Evolutionary conservation across 768 basidiomycete species (phyloP).

Genomic region (Phylloporus sp.): DNA sequence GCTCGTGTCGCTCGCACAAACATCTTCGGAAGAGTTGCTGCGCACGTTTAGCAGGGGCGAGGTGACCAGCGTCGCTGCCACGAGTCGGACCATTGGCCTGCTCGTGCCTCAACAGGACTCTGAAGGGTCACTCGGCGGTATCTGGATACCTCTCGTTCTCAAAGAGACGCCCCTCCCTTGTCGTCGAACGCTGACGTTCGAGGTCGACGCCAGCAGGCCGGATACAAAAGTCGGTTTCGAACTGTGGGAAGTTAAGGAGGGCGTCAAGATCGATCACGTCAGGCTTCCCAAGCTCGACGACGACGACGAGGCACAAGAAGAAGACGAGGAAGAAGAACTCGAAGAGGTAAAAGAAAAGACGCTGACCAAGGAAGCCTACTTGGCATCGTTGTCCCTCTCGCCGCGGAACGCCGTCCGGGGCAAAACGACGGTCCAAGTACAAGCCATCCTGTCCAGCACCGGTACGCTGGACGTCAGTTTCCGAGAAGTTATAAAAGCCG

Average conservation of each 20-base stretch:
- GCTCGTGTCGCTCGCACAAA: constrained; percentile 44
- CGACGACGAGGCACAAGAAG: constrained; percentile 45
- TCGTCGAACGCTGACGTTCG: constrained; percentile 53
- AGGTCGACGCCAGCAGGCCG: constrained; percentile 45
- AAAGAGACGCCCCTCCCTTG: constrained; percentile 70
- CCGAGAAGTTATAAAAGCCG: constrained; percentile 33
- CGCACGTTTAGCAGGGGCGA: constrained; percentile 44
- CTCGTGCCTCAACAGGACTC: constrained; percentile 51
- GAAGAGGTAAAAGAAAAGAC: constrained; percentile 62
- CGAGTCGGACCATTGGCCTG: constrained; percentile 58
- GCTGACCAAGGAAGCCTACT: constrained; percentile 47
- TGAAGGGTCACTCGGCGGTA: constrained; percentile 46
- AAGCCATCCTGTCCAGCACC: constrained; percentile 31
- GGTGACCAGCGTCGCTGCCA: constrained; percentile 47
- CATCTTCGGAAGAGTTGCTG: constrained; percentile 48
- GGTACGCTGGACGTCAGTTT: constrained; percentile 37
- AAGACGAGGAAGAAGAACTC: constrained; percentile 54
- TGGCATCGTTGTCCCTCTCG: constrained; percentile 36
- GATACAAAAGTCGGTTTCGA: constrained; percentile 50
- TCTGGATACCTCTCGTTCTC: constrained; percentile 61
- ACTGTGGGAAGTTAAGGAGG: constrained; percentile 73
- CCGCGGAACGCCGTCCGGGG: constrained; percentile 40
- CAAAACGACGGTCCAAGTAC: constrained; percentile 48
- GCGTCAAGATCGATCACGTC: constrained; percentile 57
- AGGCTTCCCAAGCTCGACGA: constrained; percentile 41